Conservation (phyloP, 805 yeast genomes). For the Yarrowia alimentaria region DNA sequence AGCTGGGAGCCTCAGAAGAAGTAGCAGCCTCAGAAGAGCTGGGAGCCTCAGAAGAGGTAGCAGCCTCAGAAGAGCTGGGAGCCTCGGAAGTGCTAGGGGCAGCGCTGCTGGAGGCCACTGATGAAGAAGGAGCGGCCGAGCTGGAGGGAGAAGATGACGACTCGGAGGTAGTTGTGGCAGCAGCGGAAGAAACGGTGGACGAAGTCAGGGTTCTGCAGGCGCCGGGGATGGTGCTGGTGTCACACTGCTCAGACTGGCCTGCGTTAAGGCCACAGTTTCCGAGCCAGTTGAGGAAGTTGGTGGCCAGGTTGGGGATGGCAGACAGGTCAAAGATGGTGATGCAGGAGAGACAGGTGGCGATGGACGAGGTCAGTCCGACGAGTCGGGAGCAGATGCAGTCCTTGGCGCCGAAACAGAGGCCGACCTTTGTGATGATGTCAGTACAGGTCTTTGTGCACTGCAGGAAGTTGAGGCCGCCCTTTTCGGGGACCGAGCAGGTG, state of each 20-base stretch:
- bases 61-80: not conserved
- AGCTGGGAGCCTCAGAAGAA: not conserved
- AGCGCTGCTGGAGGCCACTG: too few species aligned
- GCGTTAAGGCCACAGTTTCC: conserved; percentile 9
- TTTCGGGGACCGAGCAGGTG: conserved; percentile 1
- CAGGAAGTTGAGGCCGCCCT: not conserved
- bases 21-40: not conserved
- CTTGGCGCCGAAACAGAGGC: conserved; percentile 5
- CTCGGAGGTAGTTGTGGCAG: conserved; percentile 2
- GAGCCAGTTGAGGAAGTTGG: conserved; percentile 10
- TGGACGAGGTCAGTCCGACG: not conserved
- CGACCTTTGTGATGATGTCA: conserved; percentile 3
- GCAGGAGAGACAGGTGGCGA: conserved; percentile 10
- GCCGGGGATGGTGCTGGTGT: conserved; percentile 13
- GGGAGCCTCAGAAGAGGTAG: not conserved
- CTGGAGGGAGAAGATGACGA: too few species aligned
- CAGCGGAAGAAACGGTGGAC: not conserved
- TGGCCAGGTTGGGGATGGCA: not conserved
- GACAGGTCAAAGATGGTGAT: conserved; percentile 6
- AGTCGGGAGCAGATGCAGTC: conserved; percentile 10
- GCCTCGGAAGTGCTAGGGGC: not conserved
- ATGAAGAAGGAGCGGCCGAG: conserved; percentile 1
- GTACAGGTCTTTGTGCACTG: conserved; percentile 7
- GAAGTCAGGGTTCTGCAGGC: not conserved
- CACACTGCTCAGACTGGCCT: conserved; percentile 5